A percentile compares a stretch with the other conserved stretches of the same genome.
phyloP scores from a whole-genome alignment of 768 basidiomycete species.

The Kwoniella bestiolae region DNA sequence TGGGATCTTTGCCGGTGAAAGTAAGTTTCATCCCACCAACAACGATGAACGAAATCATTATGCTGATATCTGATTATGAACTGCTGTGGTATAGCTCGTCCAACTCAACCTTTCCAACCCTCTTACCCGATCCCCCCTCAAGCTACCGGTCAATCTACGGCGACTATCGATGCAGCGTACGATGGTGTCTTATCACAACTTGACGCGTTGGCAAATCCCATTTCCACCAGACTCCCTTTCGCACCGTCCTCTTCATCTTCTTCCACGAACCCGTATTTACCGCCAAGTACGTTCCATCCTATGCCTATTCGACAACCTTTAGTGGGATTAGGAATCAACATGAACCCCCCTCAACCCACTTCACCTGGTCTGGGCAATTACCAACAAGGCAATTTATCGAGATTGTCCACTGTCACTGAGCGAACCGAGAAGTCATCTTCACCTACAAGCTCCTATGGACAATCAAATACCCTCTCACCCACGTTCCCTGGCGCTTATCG shows the following conservation, averaged over 20 bases:
- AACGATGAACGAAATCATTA: neutral
- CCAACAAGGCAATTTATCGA: neutral
- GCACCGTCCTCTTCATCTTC: neutral
- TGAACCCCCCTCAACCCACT: neutral
- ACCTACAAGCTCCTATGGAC: neutral
- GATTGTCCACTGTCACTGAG: constrained; percentile 41
- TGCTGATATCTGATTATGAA: neutral
- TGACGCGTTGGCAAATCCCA: constrained; percentile 36
- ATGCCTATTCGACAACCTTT: constrained; percentile 24
- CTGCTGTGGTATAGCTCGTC: neutral
- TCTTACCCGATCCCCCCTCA: constrained; percentile 26
- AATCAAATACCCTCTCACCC: constrained; percentile 7
- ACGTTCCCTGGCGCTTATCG: constrained; percentile 19
- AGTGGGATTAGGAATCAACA: constrained; percentile 27
- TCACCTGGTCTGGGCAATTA: constrained; percentile 14
- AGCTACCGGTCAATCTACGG: constrained; percentile 42
- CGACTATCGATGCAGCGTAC: constrained; percentile 48
- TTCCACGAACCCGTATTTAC: constrained; percentile 1
- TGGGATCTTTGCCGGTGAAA: constrained; percentile 15
- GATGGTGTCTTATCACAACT: constrained; percentile 46
- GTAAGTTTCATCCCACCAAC: neutral
- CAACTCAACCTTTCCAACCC: neutral
- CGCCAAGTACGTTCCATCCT: constrained; percentile 9
- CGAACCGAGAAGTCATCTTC: constrained; percentile 37
- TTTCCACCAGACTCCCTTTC: neutral